Conservation (phyloP, 208 protist species). For the Novymonas esmeraldas region DNA sequence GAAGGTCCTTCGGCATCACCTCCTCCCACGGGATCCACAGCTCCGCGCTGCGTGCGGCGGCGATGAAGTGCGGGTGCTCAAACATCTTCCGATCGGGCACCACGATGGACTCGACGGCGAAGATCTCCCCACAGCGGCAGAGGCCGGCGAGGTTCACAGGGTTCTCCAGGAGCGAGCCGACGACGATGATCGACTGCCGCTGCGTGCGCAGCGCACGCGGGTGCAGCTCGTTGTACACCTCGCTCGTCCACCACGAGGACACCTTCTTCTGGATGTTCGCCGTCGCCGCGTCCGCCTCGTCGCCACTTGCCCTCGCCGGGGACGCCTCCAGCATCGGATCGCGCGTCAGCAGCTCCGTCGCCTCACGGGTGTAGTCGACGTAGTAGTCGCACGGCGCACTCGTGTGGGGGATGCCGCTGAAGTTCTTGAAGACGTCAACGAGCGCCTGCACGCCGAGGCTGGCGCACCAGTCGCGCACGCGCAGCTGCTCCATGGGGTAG, state of each 20-base stretch:
- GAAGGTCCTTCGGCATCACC: slow-evolving; percentile 55
- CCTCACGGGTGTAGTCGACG: slow-evolving; percentile 82
- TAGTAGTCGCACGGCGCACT: slow-evolving; percentile 50
- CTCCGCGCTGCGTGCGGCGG: slow-evolving; percentile 87
- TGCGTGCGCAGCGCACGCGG: slow-evolving; percentile 60
- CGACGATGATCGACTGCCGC: slow-evolving; percentile 77
- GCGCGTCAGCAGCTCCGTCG: slow-evolving; percentile 48
- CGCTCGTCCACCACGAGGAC: slow-evolving; percentile 84
- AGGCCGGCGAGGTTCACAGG: slow-evolving; percentile 91
- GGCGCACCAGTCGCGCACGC: slow-evolving; percentile 40
- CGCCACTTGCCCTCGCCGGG: background rate
- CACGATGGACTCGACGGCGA: slow-evolving; percentile 78
- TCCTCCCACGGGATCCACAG: slow-evolving; percentile 89
- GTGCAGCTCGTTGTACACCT: slow-evolving; percentile 91
- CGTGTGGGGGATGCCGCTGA: slow-evolving; percentile 77
- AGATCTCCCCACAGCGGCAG: slow-evolving; percentile 90
- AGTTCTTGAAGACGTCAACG: slow-evolving; percentile 49
- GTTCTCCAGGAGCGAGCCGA: slow-evolving; percentile 86
- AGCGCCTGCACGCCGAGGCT: slow-evolving; percentile 15
- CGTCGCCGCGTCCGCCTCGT: slow-evolving; percentile 12
- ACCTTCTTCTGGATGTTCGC: slow-evolving; percentile 89
- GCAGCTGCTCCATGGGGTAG: slow-evolving; percentile 68
- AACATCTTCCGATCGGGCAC: slow-evolving; percentile 78
- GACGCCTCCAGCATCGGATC: slow-evolving; percentile 35
- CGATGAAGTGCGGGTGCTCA: slow-evolving; percentile 89